phyloP scores from a whole-genome alignment of 2,329 filamentous ascomycete species.

The Knufia petricola region DNA sequence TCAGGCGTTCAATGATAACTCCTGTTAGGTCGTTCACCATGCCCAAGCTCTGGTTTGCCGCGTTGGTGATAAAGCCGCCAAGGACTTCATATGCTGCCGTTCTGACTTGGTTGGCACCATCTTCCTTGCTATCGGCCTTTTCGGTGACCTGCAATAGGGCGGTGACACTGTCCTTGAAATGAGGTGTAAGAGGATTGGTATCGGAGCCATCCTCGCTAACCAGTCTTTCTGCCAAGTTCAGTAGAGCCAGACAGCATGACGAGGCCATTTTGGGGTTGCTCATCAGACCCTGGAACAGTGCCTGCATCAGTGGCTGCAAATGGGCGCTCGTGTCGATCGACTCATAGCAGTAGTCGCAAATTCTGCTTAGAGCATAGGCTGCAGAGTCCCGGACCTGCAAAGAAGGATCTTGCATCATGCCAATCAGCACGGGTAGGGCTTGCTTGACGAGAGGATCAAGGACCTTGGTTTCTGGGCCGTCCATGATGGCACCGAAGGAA shows the following conservation, averaged over 20 bases:
- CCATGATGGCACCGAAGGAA: conserved; percentile 97
- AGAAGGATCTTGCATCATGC: conserved; percentile 81
- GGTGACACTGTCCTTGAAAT: conserved; percentile 86
- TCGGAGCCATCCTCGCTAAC: conserved; percentile 69
- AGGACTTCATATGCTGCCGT: conserved; percentile 96
- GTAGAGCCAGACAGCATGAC: conserved; percentile 97
- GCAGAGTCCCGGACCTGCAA: conserved; percentile 92
- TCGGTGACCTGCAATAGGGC: conserved; percentile 80
- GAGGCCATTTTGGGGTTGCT: conserved; percentile 94
- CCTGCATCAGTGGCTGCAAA: conserved; percentile 73
- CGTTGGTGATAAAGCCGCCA: conserved; percentile 85
- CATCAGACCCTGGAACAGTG: conserved; percentile 80
- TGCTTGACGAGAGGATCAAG: conserved; percentile 93
- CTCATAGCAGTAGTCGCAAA: conserved; percentile 86
- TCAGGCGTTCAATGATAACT: conserved; percentile 80
- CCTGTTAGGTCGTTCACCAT: conserved; percentile 75
- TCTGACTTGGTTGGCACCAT: conserved; percentile 78
- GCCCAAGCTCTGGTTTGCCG: conserved; percentile 73
- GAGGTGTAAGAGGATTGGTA: conserved; percentile 74
- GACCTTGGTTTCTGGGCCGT: conserved; percentile 86
- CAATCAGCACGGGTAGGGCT: conserved; percentile 80
- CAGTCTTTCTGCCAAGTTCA: conserved; percentile 96
- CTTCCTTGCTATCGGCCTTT: conserved; percentile 46
- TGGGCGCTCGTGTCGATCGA: conserved; percentile 79
- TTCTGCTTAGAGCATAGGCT: conserved; percentile 88